Percentiles rank a stretch among this genome's conserved stretches.
Evolutionary conservation across 2,329 filamentous ascomycete genomes (phyloP).

Genomic region (Penicillium nordicum): DNA sequence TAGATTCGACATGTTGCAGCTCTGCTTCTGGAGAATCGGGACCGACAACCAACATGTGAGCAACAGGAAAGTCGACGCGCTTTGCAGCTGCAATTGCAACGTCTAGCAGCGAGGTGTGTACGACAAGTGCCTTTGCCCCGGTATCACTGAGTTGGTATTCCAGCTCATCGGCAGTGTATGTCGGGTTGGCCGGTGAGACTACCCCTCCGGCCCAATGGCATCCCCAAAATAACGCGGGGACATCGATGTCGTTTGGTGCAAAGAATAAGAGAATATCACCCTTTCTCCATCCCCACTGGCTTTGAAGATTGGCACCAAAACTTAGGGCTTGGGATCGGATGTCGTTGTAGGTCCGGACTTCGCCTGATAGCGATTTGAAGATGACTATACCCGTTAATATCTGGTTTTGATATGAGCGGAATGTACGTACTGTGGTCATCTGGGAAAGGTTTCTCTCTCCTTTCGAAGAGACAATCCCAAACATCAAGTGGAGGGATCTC

Average conservation of each 20-base stretch:
- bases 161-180: slow-evolving; percentile 14
- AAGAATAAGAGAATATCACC: slow-evolving; percentile 18
- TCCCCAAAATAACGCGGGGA: slow-evolving; percentile 15
- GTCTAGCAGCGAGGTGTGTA: slow-evolving; percentile 4
- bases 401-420: not conserved
- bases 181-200: slow-evolving; percentile 19
- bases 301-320: slow-evolving; percentile 12
- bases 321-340: not conserved
- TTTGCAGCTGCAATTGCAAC: slow-evolving; percentile 7
- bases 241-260: slow-evolving; percentile 16
- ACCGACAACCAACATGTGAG: slow-evolving; percentile 10
- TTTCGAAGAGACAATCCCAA: not conserved
- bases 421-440: not conserved
- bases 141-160: slow-evolving; percentile 12
- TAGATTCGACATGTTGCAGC: not conserved
- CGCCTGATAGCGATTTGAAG: not conserved
- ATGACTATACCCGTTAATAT: not conserved
- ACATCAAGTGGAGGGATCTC: not conserved
- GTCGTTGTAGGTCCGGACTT: not conserved
- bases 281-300: slow-evolving; percentile 14
- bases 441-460: not conserved
- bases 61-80: not conserved
- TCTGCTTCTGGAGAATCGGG: not conserved
- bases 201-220: slow-evolving; percentile 16
- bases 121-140: slow-evolving; percentile 12